A percentile compares a stretch with the other conserved stretches of the same genome.
Evolutionary conservation across 106 monocot genomes (phyloP).

Genomic region (Dendrobium officinale): DNA sequence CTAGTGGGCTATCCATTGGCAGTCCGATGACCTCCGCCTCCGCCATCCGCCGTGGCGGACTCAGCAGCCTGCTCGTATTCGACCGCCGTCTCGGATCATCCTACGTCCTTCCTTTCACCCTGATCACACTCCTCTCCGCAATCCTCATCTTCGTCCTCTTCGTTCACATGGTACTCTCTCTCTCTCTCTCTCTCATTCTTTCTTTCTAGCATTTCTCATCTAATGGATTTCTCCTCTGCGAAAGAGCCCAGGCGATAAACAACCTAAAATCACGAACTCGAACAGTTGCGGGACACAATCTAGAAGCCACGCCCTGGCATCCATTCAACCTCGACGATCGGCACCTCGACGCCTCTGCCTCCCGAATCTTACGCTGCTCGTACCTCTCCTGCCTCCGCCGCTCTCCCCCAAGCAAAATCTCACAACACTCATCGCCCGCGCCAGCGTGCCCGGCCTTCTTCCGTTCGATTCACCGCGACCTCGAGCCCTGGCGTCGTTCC

Average conservation of each 20-base stretch:
- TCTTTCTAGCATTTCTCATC: neutral
- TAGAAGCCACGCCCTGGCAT: constrained; percentile 63
- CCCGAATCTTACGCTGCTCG: constrained; percentile 35
- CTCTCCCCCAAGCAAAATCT: neutral
- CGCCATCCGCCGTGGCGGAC: neutral
- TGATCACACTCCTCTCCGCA: constrained; percentile 10
- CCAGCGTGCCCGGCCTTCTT: constrained; percentile 39
- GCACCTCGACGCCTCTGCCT: neutral
- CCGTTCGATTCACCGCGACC: constrained; percentile 37
- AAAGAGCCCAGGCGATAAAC: constrained; percentile 18
- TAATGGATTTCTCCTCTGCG: neutral
- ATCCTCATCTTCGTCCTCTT: constrained; percentile 16
- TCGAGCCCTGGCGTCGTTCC: constrained; percentile 37
- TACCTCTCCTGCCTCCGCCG: constrained; percentile 35
- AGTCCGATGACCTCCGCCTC: neutral
- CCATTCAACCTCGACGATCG: constrained; percentile 16
- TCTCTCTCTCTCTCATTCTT: neutral
- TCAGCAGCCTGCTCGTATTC: neutral
- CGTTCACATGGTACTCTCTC: constrained; percentile 18
- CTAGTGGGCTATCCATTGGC: neutral
- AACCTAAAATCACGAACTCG: constrained; percentile 17
- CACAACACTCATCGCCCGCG: neutral
- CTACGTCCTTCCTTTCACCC: constrained; percentile 11
- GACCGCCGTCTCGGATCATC: neutral
- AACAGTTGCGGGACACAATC: constrained; percentile 59